Evolutionary conservation across 2,329 filamentous ascomycete species (phyloP).

Genomic region (Penicillium sp.): DNA sequence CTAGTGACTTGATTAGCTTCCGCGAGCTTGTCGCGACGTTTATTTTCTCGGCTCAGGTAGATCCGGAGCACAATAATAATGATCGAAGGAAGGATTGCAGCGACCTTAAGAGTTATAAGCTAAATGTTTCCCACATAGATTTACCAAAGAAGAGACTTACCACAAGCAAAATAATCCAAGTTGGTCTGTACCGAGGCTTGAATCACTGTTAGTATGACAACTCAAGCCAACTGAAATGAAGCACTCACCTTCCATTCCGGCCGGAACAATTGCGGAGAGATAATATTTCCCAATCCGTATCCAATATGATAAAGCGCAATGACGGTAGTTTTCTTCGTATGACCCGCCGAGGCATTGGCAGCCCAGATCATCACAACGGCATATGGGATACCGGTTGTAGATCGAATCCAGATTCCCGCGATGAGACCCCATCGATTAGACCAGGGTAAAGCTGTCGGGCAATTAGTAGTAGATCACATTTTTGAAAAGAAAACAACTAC

Average conservation of each 20-base stretch:
- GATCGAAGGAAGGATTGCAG: conserved; percentile 41
- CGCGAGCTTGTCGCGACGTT: conserved; percentile 36
- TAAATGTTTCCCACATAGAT: conserved; percentile 32
- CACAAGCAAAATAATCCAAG: conserved; percentile 28
- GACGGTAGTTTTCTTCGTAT: conserved; percentile 47
- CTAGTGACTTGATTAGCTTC: conserved; percentile 21
- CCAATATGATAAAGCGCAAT: conserved; percentile 32
- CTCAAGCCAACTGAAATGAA: not conserved
- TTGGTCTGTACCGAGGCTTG: conserved; percentile 23
- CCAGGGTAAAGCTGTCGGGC: conserved; percentile 33
- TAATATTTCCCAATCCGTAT: conserved; percentile 46
- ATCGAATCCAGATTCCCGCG: conserved; percentile 41
- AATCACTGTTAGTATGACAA: not conserved
- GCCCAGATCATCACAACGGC: conserved; percentile 44
- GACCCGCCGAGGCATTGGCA: conserved; percentile 40
- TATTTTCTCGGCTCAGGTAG: conserved; percentile 45
- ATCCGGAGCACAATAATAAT: conserved; percentile 44
- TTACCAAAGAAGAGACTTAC: conserved; percentile 25
- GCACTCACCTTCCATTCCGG: conserved; percentile 30
- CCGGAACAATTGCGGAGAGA: conserved; percentile 45
- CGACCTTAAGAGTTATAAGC: conserved; percentile 34
- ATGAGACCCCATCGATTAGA: conserved; percentile 40
- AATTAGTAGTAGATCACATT: not conserved
- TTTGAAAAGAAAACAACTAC: not conserved
- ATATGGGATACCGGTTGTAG: conserved; percentile 40